These are phyloP conservation scores for Tylopilus vinaceipallidus DNA, from an alignment of 768 basidiomycete genomes.

Conservation along the genomic window DNA sequence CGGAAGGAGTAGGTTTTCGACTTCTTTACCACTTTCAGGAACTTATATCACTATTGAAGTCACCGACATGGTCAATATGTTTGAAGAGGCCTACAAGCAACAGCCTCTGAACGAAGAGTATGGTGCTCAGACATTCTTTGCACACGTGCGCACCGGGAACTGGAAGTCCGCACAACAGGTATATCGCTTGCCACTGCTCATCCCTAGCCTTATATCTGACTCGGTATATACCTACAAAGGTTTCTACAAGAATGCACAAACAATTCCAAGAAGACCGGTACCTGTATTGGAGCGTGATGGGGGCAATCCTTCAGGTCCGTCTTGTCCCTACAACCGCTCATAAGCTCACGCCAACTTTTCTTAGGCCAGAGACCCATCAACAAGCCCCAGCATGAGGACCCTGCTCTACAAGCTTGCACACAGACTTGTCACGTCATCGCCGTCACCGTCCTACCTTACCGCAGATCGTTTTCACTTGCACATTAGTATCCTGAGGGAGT, in stretches of 20 bases:
- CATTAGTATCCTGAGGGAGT: constrained; percentile 65
- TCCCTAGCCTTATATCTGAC: constrained; percentile 1
- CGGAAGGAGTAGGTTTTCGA: constrained; percentile 52
- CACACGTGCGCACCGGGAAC: constrained; percentile 72
- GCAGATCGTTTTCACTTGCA: constrained; percentile 81
- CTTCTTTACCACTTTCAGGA: neutral
- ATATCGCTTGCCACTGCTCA: constrained; percentile 4
- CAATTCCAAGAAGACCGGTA: constrained; percentile 81
- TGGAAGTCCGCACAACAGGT: constrained; percentile 90
- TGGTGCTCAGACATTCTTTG: constrained; percentile 81
- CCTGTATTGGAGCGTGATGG: constrained; percentile 80
- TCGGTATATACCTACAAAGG: constrained; percentile 37
- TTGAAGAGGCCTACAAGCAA: constrained; percentile 81
- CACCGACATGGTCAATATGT: constrained; percentile 80
- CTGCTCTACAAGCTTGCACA: constrained; percentile 78
- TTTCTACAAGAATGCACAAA: constrained; percentile 79
- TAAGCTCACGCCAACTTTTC: constrained; percentile 8
- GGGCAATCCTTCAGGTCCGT: constrained; percentile 73
- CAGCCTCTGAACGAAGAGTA: constrained; percentile 82
- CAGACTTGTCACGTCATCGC: constrained; percentile 62
- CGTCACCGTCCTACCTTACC: constrained; percentile 58
- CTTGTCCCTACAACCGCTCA: neutral
- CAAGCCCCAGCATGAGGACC: constrained; percentile 57
- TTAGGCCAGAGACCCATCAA: constrained; percentile 72
- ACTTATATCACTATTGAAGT: constrained; percentile 37